Evolutionary conservation across 192 early-diverging fungal species (phyloP), one percentile per base, ranked within the genome.

Genomic region (Allomyces javanicus): DNA sequence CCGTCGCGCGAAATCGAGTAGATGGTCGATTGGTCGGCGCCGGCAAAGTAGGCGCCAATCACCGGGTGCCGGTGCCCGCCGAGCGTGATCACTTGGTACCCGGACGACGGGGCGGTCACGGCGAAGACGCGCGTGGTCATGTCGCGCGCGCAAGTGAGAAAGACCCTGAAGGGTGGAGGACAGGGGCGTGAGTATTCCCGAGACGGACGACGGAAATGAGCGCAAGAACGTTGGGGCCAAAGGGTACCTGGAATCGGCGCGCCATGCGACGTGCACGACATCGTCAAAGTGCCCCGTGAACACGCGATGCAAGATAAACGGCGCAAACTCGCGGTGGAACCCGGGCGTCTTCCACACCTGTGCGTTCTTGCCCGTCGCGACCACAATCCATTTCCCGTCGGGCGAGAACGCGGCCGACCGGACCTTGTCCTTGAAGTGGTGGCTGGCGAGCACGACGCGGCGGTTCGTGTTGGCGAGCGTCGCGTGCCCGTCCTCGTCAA

Each of bases 321-420:
- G 92, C 7, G 89, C 80, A 69, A 95, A 97, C 78, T 99, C 94
- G 67, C 87, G 79, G 27, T 86, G 85, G 72, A 85, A 88, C 65
- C 91, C 89, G 25, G 97, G 97, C 24, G 94, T 88, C 70, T 83
- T 81, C 94, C 94, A 97, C 27, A 96, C 78, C 71, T 96, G 86
- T 61, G 95, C 75, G 27, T 83, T 78, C 68, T 87, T 89, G 67
- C 88, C 94, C 64, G 89, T 78, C 1, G 92, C 87, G 1, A 95
- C 87, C 0, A 88, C 95, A 78, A 99, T 83, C 65, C 74, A 87
- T 63, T 73, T 79, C 64, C 94, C 93, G 73, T 99, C 84, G 12
- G 95, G 94, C 67, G 86, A 89, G 79, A 99, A 99, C 74, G 87
- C 78, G 64, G 92, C 79, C 66, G 89, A 88, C n/a, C 76, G 73